Base-by-base conservation (phyloP, 768 basidiomycete species). In the Xerocomellus dryophilus region DNA sequence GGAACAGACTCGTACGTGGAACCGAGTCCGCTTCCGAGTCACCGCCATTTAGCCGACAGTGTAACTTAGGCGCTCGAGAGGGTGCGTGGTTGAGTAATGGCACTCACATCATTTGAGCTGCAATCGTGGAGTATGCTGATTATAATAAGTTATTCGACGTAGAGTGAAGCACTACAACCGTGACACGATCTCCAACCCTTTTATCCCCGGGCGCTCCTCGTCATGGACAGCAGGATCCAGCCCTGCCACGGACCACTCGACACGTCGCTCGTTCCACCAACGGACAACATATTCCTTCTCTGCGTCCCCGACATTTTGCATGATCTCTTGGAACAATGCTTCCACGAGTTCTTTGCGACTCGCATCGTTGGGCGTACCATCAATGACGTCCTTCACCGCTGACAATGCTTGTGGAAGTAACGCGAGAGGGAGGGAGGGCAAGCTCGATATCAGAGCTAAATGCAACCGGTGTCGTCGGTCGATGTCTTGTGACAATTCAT, bases 251-350 rank as follows among this genome's bases (percentile, higher is more conserved):
- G 57, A 56, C 71, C 70, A 71, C 31, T 65, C 61, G 14, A 25
- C 34, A 4, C 58, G 55, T 43, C 80, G 71, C 51, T 79, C 75
- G 64, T 82, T 78, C 90, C 90, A 92, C 90, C 90, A 92, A 42
- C 70, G 73, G 70, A 91, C 78, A 39, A 71, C 82, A 56, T 76
- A 76, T 64, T 81, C 82, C 71, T 85, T 89, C 72, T 87, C 86
- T 40, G 74, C 73, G 64, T 90, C 87, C 14, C 84, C 86, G 2
- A 86, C 79, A 40, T 74, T 76, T 63, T 83, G 81, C 61, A 81
- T 68, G 32, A 92, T 78, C 67, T 88, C 85, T 39, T 70, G 73
- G 68, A 86, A 85, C 41, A 88, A 65, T 7, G 81, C 81, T 40
- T 82, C 72, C 17, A 79, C 73, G 25, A 91, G 70, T 54, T 82